These are phyloP conservation scores for Calonectria fujianensis DNA, from an alignment of 2,329 filamentous ascomycete genomes.

Conservation along the genomic window DNA sequence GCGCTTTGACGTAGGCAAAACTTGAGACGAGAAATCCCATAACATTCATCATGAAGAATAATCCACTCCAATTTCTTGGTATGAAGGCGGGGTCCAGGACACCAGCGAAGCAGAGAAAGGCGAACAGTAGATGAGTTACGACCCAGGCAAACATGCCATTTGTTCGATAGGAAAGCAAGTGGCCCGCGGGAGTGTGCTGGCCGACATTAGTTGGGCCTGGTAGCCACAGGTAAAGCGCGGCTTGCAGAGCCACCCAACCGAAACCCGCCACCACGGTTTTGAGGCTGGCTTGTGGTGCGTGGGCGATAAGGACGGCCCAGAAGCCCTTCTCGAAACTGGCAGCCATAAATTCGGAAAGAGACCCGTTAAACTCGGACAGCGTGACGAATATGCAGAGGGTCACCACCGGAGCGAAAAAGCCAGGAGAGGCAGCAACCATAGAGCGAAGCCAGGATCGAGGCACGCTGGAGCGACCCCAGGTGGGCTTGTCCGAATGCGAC, in stretches of 20 bases:
- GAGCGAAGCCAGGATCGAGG: constrained; percentile 51
- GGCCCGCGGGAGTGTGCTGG: constrained; percentile 65
- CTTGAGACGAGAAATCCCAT: constrained; percentile 53
- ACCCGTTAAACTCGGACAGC: constrained; percentile 48
- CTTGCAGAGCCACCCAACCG: constrained; percentile 44
- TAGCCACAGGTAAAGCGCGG: constrained; percentile 39
- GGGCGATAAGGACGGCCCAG: constrained; percentile 43
- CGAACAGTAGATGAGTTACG: constrained; percentile 60
- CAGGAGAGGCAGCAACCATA: constrained; percentile 50
- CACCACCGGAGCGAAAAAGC: constrained; percentile 50
- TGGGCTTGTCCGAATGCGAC: not conserved
- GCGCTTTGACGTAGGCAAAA: constrained; percentile 62
- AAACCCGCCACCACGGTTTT: constrained; percentile 43
- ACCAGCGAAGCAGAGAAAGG: constrained; percentile 52
- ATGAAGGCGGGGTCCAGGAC: constrained; percentile 63
- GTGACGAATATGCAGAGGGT: constrained; percentile 53
- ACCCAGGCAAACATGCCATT: constrained; percentile 65
- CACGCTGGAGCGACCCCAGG: constrained; percentile 53
- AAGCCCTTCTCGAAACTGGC: constrained; percentile 42
- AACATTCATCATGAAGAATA: constrained; percentile 63
- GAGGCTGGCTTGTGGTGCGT: constrained; percentile 44
- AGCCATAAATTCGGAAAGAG: constrained; percentile 37
- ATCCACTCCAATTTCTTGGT: constrained; percentile 64
- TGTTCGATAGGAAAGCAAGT: constrained; percentile 65
- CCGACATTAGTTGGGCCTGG: constrained; percentile 53